phyloP scores from a whole-genome alignment of 1,284 basidiomycete genomes.

The Phellinidium pouzarii region DNA sequence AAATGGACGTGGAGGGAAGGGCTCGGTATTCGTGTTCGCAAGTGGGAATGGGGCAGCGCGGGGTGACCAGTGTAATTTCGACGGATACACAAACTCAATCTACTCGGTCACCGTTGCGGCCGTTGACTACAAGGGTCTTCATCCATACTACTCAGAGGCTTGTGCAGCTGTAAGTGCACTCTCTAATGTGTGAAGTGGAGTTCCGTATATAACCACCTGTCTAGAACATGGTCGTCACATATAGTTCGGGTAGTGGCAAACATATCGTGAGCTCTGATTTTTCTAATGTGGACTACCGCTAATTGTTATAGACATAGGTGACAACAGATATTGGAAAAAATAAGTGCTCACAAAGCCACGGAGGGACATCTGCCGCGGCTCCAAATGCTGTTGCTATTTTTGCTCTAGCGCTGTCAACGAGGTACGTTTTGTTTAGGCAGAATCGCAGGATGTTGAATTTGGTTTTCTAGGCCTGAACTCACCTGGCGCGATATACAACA shows the following conservation, averaged over 20 bases:
- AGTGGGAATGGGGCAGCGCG: conserved; percentile 91
- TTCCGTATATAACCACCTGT: not conserved
- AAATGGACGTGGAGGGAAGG: conserved; percentile 86
- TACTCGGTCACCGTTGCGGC: conserved; percentile 96
- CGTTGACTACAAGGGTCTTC: conserved; percentile 85
- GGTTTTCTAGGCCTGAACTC: conserved; percentile 74
- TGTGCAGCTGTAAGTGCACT: conserved; percentile 63
- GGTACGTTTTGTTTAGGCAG: conserved; percentile 40
- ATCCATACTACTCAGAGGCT: conserved; percentile 95
- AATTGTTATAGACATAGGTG: conserved; percentile 45
- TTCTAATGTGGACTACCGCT: conserved; percentile 19
- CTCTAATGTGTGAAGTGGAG: not conserved
- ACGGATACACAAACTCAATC: conserved; percentile 98
- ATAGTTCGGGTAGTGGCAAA: conserved; percentile 92
- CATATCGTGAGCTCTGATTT: conserved; percentile 61
- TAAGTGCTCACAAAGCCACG: conserved; percentile 80
- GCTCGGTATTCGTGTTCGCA: conserved; percentile 94
- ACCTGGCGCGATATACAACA: conserved; percentile 98
- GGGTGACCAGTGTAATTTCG: conserved; percentile 99
- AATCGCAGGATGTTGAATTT: conserved; percentile 14
- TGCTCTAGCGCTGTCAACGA: conserved; percentile 78
- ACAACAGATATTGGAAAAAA: conserved; percentile 91
- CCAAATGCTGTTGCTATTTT: conserved; percentile 92
- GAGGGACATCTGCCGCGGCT: conserved; percentile 96
- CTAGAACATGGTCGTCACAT: conserved; percentile 87